Conservation (phyloP, 225 moss, liverwort and hornwort genomes). For the Polytrichum commune region DNA sequence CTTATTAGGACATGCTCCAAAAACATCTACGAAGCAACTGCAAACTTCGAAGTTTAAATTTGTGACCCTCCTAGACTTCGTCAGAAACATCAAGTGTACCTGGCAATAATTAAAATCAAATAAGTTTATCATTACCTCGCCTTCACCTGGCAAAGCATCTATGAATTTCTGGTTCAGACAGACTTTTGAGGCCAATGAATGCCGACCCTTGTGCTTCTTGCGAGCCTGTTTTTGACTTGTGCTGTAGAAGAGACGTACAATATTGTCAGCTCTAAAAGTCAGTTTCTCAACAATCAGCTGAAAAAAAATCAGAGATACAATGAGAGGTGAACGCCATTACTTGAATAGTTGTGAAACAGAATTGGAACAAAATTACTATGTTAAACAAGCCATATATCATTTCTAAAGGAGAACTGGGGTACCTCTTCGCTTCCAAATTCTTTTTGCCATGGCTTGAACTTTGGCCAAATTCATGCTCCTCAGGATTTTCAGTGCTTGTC, state of each 20-base stretch:
- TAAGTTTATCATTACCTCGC: conserved; percentile 29
- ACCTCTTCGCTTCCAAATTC: conserved; percentile 7
- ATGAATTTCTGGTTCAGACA: conserved; percentile 30
- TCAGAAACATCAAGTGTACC: neutral
- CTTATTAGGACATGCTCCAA: too few species aligned
- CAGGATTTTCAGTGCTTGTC: conserved; percentile 4
- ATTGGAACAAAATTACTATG: neutral
- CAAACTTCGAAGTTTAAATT: too few species aligned
- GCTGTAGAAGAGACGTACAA: conserved; percentile 27
- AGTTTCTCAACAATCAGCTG: neutral
- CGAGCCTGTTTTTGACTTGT: conserved; percentile 40
- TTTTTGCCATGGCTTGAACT: conserved; percentile 5
- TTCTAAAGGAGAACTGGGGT: neutral
- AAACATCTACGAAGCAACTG: too few species aligned
- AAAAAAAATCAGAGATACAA: neutral
- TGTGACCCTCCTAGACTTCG: neutral
- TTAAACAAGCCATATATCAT: too few species aligned
- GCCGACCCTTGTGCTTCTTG: conserved; percentile 46
- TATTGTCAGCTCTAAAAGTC: conserved; percentile 18
- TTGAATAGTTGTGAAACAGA: neutral
- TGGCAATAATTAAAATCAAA: neutral
- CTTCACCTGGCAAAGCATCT: conserved; percentile 22
- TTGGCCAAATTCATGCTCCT: neutral
- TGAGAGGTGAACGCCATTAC: neutral
- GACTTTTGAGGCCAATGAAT: conserved; percentile 39